These are phyloP conservation scores for Chlorella sorokiniana DNA, from an alignment of 139 green algal genomes.

Conservation along the genomic window DNA sequence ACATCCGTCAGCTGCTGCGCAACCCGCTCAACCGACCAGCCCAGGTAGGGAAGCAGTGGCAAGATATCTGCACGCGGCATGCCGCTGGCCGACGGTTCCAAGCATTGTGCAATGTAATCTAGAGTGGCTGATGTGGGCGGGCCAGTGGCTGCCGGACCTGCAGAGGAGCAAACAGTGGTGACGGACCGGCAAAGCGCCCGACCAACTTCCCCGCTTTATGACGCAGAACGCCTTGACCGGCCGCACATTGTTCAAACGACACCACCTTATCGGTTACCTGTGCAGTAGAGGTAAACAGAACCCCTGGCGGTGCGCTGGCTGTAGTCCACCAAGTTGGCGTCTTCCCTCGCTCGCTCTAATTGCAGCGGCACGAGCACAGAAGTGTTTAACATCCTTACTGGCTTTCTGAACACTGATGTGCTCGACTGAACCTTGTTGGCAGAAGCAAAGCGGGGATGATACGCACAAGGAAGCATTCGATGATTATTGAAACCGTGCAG, in stretches of 20 bases:
- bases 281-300: slow-evolving; percentile 8
- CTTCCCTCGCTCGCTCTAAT: background rate
- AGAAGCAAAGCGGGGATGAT: too few species aligned
- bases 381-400: background rate
- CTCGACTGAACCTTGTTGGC: too few species aligned
- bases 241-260: background rate
- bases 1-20: slow-evolving; percentile 5
- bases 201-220: background rate
- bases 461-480: too few species aligned
- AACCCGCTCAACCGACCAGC: slow-evolving; percentile 12
- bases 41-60: slow-evolving; percentile 35
- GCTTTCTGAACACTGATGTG: background rate
- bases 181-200: background rate
- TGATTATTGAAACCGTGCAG: too few species aligned
- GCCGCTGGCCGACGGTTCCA: slow-evolving; percentile 1
- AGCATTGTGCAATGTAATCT: slow-evolving; percentile 27
- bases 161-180: background rate
- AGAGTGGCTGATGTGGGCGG: slow-evolving; percentile 24
- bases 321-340: slow-evolving; percentile 17
- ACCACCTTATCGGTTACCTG: background rate
- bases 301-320: background rate
- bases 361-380: slow-evolving; percentile 11
- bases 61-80: slow-evolving; percentile 25
- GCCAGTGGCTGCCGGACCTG: slow-evolving; percentile 12
- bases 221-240: too few species aligned